Evolutionary conservation across 164 flowering plant genomes (phyloP).

Genomic region (Sextonia rubra): DNA sequence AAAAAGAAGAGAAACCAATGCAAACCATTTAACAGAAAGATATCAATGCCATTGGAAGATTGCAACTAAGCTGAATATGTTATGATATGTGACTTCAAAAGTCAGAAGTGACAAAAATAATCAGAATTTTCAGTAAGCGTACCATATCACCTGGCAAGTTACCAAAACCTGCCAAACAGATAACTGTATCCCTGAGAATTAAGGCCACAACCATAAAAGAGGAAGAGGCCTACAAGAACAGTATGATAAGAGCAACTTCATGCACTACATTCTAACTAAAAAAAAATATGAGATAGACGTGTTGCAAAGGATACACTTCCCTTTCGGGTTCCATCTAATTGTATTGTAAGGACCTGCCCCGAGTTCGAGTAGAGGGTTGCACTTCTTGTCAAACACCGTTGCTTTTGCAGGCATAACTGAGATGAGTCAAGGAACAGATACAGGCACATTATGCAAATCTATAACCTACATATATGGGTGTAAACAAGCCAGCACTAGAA

Average conservation of each 20-base stretch:
- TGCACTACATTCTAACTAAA: neutral
- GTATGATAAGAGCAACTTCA: neutral
- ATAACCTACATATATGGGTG: neutral
- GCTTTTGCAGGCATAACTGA: constrained; percentile 95
- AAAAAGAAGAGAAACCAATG: neutral
- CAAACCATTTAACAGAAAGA: neutral
- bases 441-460: neutral
- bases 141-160: constrained; percentile 99
- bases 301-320: constrained; percentile 84
- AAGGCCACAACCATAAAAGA: constrained; percentile 39
- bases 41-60: neutral
- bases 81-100: neutral
- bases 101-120: neutral
- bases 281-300: neutral
- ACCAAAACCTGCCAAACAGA: constrained; percentile 97
- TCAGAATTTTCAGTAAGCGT: constrained; percentile 17
- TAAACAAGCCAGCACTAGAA: neutral
- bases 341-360: constrained; percentile 94
- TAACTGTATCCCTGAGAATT: constrained; percentile 44
- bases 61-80: neutral
- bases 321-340: constrained; percentile 93
- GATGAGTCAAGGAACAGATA: constrained; percentile 40
- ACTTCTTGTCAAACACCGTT: constrained; percentile 88
- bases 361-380: constrained; percentile 86
- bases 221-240: neutral